Percentiles rank a stretch among this genome's conserved stretches.
Evolutionary conservation across 2,329 filamentous ascomycete species (phyloP).

Genomic region (Neofusicoccum ribis): DNA sequence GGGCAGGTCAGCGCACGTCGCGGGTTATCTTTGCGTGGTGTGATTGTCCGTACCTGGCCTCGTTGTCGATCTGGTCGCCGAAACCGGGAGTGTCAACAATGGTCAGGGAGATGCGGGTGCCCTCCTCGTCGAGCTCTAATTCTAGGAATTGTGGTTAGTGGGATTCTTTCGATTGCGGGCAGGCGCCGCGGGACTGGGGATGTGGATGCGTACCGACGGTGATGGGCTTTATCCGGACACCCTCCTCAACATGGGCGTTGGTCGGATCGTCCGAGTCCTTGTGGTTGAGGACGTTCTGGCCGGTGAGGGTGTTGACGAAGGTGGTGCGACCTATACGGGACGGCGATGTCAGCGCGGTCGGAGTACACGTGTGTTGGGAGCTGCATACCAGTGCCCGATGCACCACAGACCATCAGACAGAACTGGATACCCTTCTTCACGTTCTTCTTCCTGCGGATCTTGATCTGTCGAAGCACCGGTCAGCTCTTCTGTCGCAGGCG

Average conservation of each 20-base stretch:
- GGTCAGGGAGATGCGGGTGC: conserved; percentile 94
- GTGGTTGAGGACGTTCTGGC: conserved; percentile 84
- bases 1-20: conserved; percentile 4
- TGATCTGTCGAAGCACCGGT: conserved; percentile 61
- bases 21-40: not conserved
- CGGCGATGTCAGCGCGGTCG: not conserved
- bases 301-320: conserved; percentile 99
- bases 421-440: conserved; percentile 99
- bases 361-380: not conserved
- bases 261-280: conserved; percentile 91
- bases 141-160: conserved; percentile 55
- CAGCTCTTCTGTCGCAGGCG: conserved; percentile 14
- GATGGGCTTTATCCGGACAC: conserved; percentile 97
- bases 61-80: conserved; percentile 98
- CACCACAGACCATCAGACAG: conserved; percentile 99
- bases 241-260: conserved; percentile 89
- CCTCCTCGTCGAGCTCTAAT: conserved; percentile 95
- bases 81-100: conserved; percentile 99
- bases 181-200: not conserved
- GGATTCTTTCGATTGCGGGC: conserved; percentile 10
- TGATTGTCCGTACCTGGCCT: conserved; percentile 72
- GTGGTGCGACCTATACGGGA: conserved; percentile 77
- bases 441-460: conserved; percentile 99
- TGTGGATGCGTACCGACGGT: conserved; percentile 75
- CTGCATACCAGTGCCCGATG: conserved; percentile 88